These are phyloP conservation scores for Ballota nigra DNA, from an alignment of 257 asterid genomes.

Conservation along the genomic window DNA sequence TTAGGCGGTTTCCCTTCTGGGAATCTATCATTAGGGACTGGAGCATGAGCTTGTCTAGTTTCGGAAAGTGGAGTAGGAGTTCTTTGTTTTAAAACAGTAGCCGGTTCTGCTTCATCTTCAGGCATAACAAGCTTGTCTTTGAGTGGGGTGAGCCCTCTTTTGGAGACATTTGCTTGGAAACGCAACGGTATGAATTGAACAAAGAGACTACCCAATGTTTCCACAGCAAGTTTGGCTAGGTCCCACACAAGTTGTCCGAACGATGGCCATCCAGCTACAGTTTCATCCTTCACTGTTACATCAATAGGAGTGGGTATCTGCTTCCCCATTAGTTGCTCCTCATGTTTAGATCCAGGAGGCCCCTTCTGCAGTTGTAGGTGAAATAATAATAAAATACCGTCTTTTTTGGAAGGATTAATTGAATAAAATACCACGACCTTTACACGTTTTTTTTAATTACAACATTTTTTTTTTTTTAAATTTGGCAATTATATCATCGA, in stretches of 20 bases:
- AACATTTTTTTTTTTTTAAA: too few species aligned
- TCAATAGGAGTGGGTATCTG: constrained; percentile 41
- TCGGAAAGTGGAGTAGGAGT: constrained; percentile 56
- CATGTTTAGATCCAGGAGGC: constrained; percentile 29
- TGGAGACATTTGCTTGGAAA: constrained; percentile 30
- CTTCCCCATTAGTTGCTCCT: constrained; percentile 42
- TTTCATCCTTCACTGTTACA: constrained; percentile 50
- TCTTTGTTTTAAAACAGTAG: constrained; percentile 55
- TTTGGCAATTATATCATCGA: background rate
- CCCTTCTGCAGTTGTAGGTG: constrained; percentile 45
- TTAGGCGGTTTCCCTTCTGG: constrained; percentile 67
- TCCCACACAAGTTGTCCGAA: constrained; percentile 77
- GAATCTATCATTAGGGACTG: constrained; percentile 38
- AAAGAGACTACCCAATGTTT: constrained; percentile 50
- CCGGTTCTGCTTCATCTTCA: constrained; percentile 65
- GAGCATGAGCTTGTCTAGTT: constrained; percentile 48
- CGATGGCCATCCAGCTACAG: constrained; percentile 87
- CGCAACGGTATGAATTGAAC: constrained; percentile 46
- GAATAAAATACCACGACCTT: background rate
- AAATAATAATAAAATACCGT: background rate
- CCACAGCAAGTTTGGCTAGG: constrained; percentile 60
- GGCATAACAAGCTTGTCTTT: constrained; percentile 87
- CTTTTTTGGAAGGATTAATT: background rate
- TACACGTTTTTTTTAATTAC: background rate
- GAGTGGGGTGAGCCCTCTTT: constrained; percentile 67